Percentiles rank a stretch among this genome's conserved stretches.
These are phyloP conservation scores for Neoascochyta sp. DNA, from an alignment of 2,329 filamentous ascomycete genomes.

Conservation along the genomic window DNA sequence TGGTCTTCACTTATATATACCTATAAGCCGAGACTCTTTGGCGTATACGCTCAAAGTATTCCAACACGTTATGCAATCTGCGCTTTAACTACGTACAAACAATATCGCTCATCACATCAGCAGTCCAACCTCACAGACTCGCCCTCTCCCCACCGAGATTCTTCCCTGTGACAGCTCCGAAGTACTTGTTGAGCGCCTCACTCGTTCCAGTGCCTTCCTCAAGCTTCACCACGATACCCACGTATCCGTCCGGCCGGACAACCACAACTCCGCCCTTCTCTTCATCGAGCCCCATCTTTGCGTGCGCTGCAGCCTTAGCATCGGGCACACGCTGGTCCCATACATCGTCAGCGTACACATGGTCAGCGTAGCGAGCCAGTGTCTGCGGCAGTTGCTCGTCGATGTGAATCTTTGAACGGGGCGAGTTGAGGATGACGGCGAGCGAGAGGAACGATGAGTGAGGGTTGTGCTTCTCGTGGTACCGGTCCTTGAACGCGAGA, in stretches of 20 bases:
- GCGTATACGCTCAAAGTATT: too few relatives aligned
- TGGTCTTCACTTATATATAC: too few relatives aligned
- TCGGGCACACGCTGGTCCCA: slow-evolving; percentile 67
- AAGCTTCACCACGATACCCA: slow-evolving; percentile 70
- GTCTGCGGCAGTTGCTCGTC: slow-evolving; percentile 64
- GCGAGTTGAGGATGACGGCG: slow-evolving; percentile 68
- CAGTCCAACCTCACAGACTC: slow-evolving; percentile 21
- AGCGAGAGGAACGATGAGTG: slow-evolving; percentile 80
- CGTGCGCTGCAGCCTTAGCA: slow-evolving; percentile 71
- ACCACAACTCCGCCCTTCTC: slow-evolving; percentile 75
- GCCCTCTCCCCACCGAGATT: slow-evolving; percentile 42
- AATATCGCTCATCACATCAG: too few relatives aligned
- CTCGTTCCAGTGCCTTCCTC: slow-evolving; percentile 74
- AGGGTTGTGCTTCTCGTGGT: slow-evolving; percentile 80
- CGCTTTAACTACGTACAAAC: too few relatives aligned
- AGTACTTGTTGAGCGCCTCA: slow-evolving; percentile 82
- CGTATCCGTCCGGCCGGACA: slow-evolving; percentile 82
- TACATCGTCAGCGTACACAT: slow-evolving; percentile 82
- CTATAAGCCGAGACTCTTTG: too few relatives aligned
- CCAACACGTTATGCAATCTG: too few relatives aligned
- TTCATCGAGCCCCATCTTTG: slow-evolving; percentile 77
- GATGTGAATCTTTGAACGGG: slow-evolving; percentile 69
- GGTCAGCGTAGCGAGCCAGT: slow-evolving; percentile 71
- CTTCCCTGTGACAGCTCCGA: slow-evolving; percentile 68
- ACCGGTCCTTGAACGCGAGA: slow-evolving; percentile 46